phyloP scores from a whole-genome alignment of 371 early-diverging fungal genomes.

The Saksenaea oblongispora region DNA sequence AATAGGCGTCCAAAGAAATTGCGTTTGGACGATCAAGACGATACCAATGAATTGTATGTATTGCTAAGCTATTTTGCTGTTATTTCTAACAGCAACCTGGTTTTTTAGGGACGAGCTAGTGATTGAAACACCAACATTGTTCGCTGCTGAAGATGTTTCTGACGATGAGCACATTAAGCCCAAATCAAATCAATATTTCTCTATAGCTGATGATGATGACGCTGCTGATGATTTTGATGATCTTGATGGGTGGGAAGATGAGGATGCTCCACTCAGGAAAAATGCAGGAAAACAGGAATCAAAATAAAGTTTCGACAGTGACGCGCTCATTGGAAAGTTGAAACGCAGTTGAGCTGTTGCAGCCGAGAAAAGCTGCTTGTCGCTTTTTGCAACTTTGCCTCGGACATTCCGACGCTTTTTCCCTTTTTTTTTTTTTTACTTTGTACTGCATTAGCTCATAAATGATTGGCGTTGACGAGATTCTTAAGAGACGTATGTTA shows the following conservation, averaged over 20 bases:
- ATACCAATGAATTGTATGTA: slow-evolving; percentile 50
- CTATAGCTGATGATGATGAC: neutral
- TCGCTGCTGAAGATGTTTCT: slow-evolving; percentile 40
- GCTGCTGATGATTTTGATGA: slow-evolving; percentile 1
- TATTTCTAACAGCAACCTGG: neutral
- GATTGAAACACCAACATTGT: slow-evolving; percentile 44
- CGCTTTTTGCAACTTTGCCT: neutral
- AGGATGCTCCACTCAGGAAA: neutral
- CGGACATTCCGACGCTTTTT: slow-evolving; percentile 3
- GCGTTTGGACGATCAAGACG: slow-evolving; percentile 43
- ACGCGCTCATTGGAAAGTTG: neutral
- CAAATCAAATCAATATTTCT: neutral
- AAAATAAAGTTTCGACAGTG: neutral
- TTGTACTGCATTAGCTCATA: slow-evolving; percentile 2
- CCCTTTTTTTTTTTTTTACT: slow-evolving; percentile 1
- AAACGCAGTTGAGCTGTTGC: neutral
- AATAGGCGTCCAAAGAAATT: slow-evolving; percentile 16
- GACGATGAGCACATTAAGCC: slow-evolving; percentile 16
- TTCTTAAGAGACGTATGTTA: slow-evolving; percentile 35
- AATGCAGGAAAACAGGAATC: neutral
- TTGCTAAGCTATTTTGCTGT: neutral
- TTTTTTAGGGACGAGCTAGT: slow-evolving; percentile 46
- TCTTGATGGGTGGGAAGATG: neutral
- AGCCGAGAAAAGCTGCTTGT: neutral
- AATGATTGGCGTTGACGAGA: slow-evolving; percentile 50